Percentiles rank a stretch among this genome's conserved stretches.
Evolutionary conservation across 1,284 basidiomycete genomes (phyloP).

Genomic region (Pisolithus thermaeus): DNA sequence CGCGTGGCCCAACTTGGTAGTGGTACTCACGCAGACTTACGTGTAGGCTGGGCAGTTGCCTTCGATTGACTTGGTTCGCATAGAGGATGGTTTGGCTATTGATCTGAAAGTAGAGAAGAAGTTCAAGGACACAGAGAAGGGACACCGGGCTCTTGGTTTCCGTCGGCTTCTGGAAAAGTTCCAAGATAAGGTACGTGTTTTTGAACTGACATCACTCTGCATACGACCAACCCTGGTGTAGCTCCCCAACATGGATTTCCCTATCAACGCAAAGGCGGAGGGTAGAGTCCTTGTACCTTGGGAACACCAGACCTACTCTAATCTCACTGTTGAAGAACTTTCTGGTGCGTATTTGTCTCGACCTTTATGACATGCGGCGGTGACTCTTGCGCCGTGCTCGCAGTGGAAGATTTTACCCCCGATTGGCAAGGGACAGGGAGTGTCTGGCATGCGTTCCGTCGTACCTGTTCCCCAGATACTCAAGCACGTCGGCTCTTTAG

Average conservation of each 20-base stretch:
- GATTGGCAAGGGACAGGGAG: constrained; percentile 83
- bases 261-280: constrained; percentile 89
- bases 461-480: constrained; percentile 79
- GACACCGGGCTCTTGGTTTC: constrained; percentile 75
- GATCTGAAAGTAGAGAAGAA: constrained; percentile 58
- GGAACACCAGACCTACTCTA: constrained; percentile 70
- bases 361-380: constrained; percentile 6
- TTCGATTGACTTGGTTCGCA: constrained; percentile 79
- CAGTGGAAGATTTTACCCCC: constrained; percentile 64
- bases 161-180: constrained; percentile 70
- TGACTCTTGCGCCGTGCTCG: constrained; percentile 47
- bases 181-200: constrained; percentile 47
- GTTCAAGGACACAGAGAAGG: constrained; percentile 61
- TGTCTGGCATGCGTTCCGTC: constrained; percentile 88
- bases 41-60: constrained; percentile 69
- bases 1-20: background rate
- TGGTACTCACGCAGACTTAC: constrained; percentile 4
- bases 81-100: constrained; percentile 59
- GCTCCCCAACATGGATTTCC: constrained; percentile 88
- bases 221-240: constrained; percentile 27
- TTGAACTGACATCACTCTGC: background rate
- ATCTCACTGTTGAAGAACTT: constrained; percentile 50
- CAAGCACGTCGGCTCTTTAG: constrained; percentile 79
- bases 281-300: constrained; percentile 86
- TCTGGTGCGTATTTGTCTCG: constrained; percentile 34